Evolutionary conservation across 768 basidiomycete genomes (phyloP).

Genomic region (Kwoniella bestiolae): DNA sequence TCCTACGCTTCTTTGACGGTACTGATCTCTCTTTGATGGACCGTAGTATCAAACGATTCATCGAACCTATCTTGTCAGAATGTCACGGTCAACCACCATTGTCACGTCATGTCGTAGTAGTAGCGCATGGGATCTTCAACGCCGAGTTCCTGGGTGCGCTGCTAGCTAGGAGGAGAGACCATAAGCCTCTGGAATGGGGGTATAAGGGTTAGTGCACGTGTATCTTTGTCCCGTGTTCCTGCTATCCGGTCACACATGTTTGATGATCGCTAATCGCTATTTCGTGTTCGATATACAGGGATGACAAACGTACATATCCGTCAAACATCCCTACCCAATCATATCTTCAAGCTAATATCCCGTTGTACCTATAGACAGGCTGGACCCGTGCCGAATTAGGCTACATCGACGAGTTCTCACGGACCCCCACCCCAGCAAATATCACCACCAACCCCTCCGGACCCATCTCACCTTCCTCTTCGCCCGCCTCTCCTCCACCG

Average conservation of each 20-base stretch:
- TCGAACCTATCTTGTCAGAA: slow-evolving; percentile 55
- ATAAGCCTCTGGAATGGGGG: slow-evolving; percentile 48
- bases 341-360: not conserved
- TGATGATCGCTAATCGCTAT: not conserved
- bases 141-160: slow-evolving; percentile 58
- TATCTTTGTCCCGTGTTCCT: no score
- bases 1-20: no score
- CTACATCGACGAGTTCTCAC: slow-evolving; percentile 39
- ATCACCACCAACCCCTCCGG: slow-evolving; percentile 35
- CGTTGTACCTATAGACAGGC: slow-evolving; percentile 41
- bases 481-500: slow-evolving; percentile 28
- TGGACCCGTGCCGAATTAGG: slow-evolving; percentile 54
- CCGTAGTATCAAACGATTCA: slow-evolving; percentile 53
- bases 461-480: slow-evolving; percentile 40
- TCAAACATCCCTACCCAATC: not conserved
- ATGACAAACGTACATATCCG: slow-evolving; percentile 53
- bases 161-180: slow-evolving; percentile 44
- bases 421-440: slow-evolving; percentile 17
- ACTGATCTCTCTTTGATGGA: not conserved
- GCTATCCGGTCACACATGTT: no score
- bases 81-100: slow-evolving; percentile 36
- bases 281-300: slow-evolving; percentile 11
- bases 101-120: slow-evolving; percentile 55
- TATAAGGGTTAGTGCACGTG: slow-evolving; percentile 44
- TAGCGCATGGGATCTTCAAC: slow-evolving; percentile 61